Evolutionary conservation across 139 green algal species (phyloP), one percentile per base, ranked within the genome.

Genomic region (Chlorella vulgaris): DNA sequence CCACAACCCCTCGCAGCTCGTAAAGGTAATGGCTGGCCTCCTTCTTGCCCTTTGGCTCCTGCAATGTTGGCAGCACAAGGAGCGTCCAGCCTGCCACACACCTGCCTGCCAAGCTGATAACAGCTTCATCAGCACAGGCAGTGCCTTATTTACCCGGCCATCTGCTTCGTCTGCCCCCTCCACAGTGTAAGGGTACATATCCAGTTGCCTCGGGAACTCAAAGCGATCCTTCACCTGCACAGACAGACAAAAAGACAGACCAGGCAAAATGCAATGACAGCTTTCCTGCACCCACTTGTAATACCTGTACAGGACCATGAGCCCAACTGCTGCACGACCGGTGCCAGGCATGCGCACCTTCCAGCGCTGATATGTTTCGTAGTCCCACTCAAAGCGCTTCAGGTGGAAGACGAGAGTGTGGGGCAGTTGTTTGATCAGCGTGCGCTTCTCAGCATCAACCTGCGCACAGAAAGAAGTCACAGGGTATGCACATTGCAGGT

Each of bases 321-420:
- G n/a, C n/a, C n/a, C 15, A 67, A 31, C 22, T 29, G 58, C 21
- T 67, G 7, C 29, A 55, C 13, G 22, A 35, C 36, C 4, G 60
- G 21, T 15, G 29, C 42, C 74, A n/a, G n/a, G n/a, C n/a, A n/a
- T n/a, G n/a, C n/a, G n/a, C 71, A 94, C 92, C 89, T 98, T 97
- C 83, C 96, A 82, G 85, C 92, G 91, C 40, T 89, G 85, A 81
- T 98, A 94, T 4, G 92, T 85, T 70, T 91, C 70, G 61, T 93
- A 97, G 86, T 99, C 97, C 80, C 98, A 99, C 82, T 99, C 96
- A 84, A 99, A 99, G 47, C 96, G 93, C 88, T 98, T 98, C 36
- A 99, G 91, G 82, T 99, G 96, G 63, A 99, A 89, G 86, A 97
- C 91, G 62, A 99, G 89, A 67, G 98, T 93, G 71, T 78, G 86